Percentiles rank a stretch among this genome's conserved stretches.
These are phyloP conservation scores for Magnolia kwangsiensis DNA, from an alignment of 164 flowering plant genomes.

Conservation along the genomic window DNA sequence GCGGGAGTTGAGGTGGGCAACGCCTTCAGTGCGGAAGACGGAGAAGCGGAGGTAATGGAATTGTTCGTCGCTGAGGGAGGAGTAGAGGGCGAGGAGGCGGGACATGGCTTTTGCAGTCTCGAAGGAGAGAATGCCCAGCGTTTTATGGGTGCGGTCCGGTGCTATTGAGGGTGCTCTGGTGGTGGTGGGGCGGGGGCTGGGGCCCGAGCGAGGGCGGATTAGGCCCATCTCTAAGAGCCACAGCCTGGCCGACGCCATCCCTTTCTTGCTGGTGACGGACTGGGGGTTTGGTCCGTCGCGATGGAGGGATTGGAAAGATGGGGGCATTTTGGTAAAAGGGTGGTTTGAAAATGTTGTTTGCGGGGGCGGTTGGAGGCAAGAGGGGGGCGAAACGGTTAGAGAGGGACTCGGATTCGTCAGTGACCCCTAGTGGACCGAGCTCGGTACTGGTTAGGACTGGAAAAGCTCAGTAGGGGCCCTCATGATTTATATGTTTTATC, in stretches of 20 bases:
- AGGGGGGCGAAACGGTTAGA: background rate
- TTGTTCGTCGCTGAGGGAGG: slow-evolving; percentile 56
- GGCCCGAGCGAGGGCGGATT: background rate
- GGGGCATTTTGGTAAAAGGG: background rate
- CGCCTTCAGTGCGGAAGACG: slow-evolving; percentile 41
- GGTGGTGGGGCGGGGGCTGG: slow-evolving; percentile 1
- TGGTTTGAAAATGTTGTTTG: background rate
- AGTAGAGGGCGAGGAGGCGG: slow-evolving; percentile 50
- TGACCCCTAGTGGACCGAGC: too few relatives aligned
- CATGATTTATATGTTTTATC: too few relatives aligned
- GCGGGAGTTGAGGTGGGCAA: slow-evolving; percentile 42
- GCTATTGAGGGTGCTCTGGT: background rate
- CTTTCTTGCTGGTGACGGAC: background rate
- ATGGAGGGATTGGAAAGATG: background rate
- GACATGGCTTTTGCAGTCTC: slow-evolving; percentile 78
- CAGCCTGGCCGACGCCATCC: background rate
- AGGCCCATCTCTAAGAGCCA: slow-evolving; percentile 10
- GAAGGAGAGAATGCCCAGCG: slow-evolving; percentile 64
- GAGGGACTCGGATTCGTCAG: background rate
- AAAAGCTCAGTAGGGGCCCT: too few relatives aligned
- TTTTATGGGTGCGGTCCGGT: background rate
- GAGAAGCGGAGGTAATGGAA: slow-evolving; percentile 32
- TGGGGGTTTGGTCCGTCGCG: background rate
- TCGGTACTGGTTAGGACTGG: too few relatives aligned
- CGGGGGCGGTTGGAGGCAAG: background rate